These are phyloP conservation scores for Penicillium cataractarum DNA, from an alignment of 495 filamentous ascomycete species.

Conservation along the genomic window DNA sequence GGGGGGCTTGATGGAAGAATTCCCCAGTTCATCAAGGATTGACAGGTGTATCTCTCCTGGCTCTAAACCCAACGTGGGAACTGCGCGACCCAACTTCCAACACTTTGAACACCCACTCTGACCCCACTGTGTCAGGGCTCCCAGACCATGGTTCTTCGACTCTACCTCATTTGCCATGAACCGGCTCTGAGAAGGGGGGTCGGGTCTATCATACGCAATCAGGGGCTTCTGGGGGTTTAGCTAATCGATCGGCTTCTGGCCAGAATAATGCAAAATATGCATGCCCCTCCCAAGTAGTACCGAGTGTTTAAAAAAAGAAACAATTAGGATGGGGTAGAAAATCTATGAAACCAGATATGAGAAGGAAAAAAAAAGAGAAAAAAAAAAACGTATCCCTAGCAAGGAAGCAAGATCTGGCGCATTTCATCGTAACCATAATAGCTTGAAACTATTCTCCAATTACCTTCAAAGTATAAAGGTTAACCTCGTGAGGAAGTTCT, in stretches of 20 bases:
- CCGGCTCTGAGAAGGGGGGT: slow-evolving; percentile 14
- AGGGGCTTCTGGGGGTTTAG: slow-evolving; percentile 27
- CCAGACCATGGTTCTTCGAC: slow-evolving; percentile 39
- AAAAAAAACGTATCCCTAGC: not conserved
- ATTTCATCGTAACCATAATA: not conserved
- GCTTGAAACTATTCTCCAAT: not conserved
- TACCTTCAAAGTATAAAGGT: not conserved
- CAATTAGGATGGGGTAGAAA: not conserved
- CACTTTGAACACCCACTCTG: slow-evolving; percentile 22
- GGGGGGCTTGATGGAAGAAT: slow-evolving; percentile 25
- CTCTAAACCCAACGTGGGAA: slow-evolving; percentile 21
- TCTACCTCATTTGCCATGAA: slow-evolving; percentile 37
- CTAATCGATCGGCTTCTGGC: slow-evolving; percentile 20
- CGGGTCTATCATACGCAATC: slow-evolving; percentile 34
- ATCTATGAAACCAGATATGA: slow-evolving; percentile 4
- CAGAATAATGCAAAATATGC: slow-evolving; percentile 6
- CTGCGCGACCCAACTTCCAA: slow-evolving; percentile 18
- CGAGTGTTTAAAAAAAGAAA: slow-evolving; percentile 17
- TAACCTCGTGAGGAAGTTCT: slow-evolving; percentile 14
- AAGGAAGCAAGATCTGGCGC: slow-evolving; percentile 1
- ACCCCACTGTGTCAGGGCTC: slow-evolving; percentile 35
- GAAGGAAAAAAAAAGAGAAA: not conserved
- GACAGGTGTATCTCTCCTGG: slow-evolving; percentile 26
- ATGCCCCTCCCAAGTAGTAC: not conserved
- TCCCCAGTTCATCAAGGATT: slow-evolving; percentile 40